A percentile compares a stretch with the other conserved stretches of the same genome.
These are phyloP conservation scores for Golubevia pallescens DNA, from an alignment of 1,284 basidiomycete genomes.

Conservation along the genomic window DNA sequence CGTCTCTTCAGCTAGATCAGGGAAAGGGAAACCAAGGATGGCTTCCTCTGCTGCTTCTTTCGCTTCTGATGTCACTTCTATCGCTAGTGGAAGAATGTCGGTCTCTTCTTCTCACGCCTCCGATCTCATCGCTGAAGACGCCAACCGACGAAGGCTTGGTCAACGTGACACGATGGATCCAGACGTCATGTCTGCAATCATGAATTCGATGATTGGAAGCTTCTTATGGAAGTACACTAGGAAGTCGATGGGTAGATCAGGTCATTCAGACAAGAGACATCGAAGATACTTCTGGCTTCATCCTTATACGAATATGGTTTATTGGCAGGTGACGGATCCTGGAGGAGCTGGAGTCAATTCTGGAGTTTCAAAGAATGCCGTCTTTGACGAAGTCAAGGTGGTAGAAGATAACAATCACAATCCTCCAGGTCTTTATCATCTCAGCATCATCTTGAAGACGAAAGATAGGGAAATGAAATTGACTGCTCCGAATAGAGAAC, in stretches of 20 bases:
- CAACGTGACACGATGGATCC: slow-evolving; percentile 41
- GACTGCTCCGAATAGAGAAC: slow-evolving; percentile 50
- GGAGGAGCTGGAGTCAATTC: slow-evolving; percentile 41
- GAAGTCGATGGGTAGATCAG: slow-evolving; percentile 38
- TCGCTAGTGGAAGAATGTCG: slow-evolving; percentile 37
- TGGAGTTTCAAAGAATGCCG: slow-evolving; percentile 52
- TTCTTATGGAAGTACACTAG: slow-evolving; percentile 62
- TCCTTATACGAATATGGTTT: slow-evolving; percentile 60
- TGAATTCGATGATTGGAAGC: slow-evolving; percentile 62
- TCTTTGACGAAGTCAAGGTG: slow-evolving; percentile 49
- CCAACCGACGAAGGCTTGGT: slow-evolving; percentile 20
- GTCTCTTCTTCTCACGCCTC: slow-evolving; percentile 31
- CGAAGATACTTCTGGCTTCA: slow-evolving; percentile 62
- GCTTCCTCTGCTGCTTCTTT: slow-evolving; percentile 37
- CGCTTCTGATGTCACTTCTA: slow-evolving; percentile 48
- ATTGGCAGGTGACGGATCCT: slow-evolving; percentile 58
- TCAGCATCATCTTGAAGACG: slow-evolving; percentile 53
- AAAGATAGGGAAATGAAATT: slow-evolving; percentile 54
- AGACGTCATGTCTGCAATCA: slow-evolving; percentile 56
- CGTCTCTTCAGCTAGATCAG: background rate
- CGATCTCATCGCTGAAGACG: slow-evolving; percentile 24
- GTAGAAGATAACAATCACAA: slow-evolving; percentile 53
- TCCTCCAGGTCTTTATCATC: slow-evolving; percentile 53
- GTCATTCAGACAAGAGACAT: slow-evolving; percentile 54
- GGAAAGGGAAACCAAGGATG: background rate